phyloP scores from a whole-genome alignment of 1,284 basidiomycete genomes.

The Agroathelia rolfsii region DNA sequence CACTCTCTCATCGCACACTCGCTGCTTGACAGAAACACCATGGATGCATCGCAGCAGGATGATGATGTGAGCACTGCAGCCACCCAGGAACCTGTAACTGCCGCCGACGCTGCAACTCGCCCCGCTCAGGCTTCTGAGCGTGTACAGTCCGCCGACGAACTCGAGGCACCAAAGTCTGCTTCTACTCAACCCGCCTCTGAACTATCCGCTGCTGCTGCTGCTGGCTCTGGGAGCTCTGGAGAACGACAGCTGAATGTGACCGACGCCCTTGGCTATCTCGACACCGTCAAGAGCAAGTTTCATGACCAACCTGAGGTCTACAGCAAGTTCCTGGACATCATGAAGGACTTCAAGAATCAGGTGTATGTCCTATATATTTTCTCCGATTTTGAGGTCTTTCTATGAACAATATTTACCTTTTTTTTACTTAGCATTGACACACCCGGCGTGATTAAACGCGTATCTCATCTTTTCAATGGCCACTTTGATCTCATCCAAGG shows the following conservation, averaged over 20 bases:
- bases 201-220: slow-evolving; percentile 3
- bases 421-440: slow-evolving; percentile 78
- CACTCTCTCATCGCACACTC: no score
- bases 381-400: slow-evolving; percentile 5
- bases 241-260: slow-evolving; percentile 63
- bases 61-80: no score
- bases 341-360: slow-evolving; percentile 97
- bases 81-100: slow-evolving; percentile 6
- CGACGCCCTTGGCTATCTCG: slow-evolving; percentile 91
- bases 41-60: no score
- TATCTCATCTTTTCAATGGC: slow-evolving; percentile 87
- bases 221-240: slow-evolving; percentile 1
- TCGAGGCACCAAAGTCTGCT: slow-evolving; percentile 19
- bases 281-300: slow-evolving; percentile 88
- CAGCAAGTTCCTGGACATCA: slow-evolving; percentile 92
- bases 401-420: slow-evolving; percentile 2
- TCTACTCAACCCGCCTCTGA: slow-evolving; percentile 10
- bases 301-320: slow-evolving; percentile 85
- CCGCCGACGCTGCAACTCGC: slow-evolving; percentile 8
- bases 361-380: slow-evolving; percentile 39
- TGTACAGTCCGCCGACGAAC: no score
- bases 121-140: slow-evolving; percentile 10
- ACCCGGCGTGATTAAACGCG: slow-evolving; percentile 91
- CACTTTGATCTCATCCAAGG: slow-evolving; percentile 91
- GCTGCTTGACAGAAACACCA: no score